Evolutionary conservation across 2,329 filamentous ascomycete genomes (phyloP).

Genomic region (Ophiostoma tasmaniense): DNA sequence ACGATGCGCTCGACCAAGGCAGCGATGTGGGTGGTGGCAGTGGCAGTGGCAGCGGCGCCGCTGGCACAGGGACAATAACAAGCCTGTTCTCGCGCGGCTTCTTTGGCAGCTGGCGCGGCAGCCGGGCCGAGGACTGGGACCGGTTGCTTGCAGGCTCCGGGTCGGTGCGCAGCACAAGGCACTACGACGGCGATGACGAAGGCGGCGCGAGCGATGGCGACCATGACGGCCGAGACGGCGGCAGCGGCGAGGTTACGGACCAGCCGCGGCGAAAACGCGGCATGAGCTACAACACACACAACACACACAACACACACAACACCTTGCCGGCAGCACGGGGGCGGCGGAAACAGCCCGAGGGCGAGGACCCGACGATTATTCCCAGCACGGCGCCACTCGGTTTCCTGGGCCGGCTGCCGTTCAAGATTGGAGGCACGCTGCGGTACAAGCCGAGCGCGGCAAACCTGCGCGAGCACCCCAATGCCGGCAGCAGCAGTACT

Average conservation of each 20-base stretch:
- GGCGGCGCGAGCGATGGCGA: constrained; percentile 25
- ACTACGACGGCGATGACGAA: constrained; percentile 25
- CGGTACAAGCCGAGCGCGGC: constrained; percentile 87
- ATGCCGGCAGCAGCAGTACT: constrained; percentile 32
- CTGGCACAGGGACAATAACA: constrained; percentile 29
- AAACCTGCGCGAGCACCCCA: constrained; percentile 80
- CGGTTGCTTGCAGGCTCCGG: constrained; percentile 66
- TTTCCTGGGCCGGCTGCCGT: constrained; percentile 75
- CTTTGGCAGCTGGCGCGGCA: constrained; percentile 62
- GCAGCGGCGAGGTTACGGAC: constrained; percentile 37
- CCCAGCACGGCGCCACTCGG: constrained; percentile 78
- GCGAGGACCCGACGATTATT: constrained; percentile 80
- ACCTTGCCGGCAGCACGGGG: constrained; percentile 39
- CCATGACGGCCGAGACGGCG: constrained; percentile 13
- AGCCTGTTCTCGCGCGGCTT: constrained; percentile 48
- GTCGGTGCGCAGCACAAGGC: constrained; percentile 28
- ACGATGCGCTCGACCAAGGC: constrained; percentile 56
- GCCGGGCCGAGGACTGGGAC: constrained; percentile 66
- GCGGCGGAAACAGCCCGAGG: constrained; percentile 22
- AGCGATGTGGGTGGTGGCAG: constrained; percentile 50
- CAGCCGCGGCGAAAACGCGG: constrained; percentile 66
- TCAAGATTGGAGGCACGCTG: constrained; percentile 71
- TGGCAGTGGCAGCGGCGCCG: not conserved
- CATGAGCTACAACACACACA: constrained; percentile 79
- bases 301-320: constrained; percentile 60